Evolutionary conservation across 192 early-diverging fungal species (phyloP).

Genomic region (Coemansia sp.): DNA sequence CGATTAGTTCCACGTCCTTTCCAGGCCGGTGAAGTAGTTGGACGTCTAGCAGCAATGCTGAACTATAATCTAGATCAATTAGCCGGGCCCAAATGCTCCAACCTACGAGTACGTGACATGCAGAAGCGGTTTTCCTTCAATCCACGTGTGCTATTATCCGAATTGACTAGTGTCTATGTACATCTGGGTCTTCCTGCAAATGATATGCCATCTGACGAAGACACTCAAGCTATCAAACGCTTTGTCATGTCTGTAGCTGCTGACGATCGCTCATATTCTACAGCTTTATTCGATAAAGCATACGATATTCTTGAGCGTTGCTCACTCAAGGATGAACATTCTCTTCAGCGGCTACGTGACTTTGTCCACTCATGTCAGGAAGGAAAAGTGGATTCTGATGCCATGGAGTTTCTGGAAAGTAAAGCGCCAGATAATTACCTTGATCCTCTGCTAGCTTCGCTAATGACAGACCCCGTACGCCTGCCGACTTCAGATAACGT

Average conservation of each 20-base stretch:
- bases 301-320: slow-evolving; percentile 63
- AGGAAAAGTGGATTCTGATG: slow-evolving; percentile 59
- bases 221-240: slow-evolving; percentile 35
- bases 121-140: slow-evolving; percentile 88
- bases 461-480: slow-evolving; percentile 94
- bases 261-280: slow-evolving; percentile 82
- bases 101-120: slow-evolving; percentile 69
- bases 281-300: slow-evolving; percentile 77
- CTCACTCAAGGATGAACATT: slow-evolving; percentile 64
- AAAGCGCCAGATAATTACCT: slow-evolving; percentile 89
- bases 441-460: slow-evolving; percentile 78
- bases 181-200: slow-evolving; percentile 59
- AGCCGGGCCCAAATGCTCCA: slow-evolving; percentile 88
- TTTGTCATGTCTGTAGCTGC: slow-evolving; percentile 82
- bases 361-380: slow-evolving; percentile 78
- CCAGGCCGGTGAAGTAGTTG: slow-evolving; percentile 84
- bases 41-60: slow-evolving; percentile 94
- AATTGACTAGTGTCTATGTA: slow-evolving; percentile 83
- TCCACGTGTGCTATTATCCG: slow-evolving; percentile 76
- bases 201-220: slow-evolving; percentile 11
- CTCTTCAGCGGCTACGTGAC: slow-evolving; percentile 58
- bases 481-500: slow-evolving; percentile 77
- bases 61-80: slow-evolving; percentile 89
- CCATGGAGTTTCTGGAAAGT: slow-evolving; percentile 76
- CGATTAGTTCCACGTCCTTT: slow-evolving; percentile 79